These are phyloP conservation scores for Ajuga chamaepitys DNA, from an alignment of 257 asterid species.

Conservation along the genomic window DNA sequence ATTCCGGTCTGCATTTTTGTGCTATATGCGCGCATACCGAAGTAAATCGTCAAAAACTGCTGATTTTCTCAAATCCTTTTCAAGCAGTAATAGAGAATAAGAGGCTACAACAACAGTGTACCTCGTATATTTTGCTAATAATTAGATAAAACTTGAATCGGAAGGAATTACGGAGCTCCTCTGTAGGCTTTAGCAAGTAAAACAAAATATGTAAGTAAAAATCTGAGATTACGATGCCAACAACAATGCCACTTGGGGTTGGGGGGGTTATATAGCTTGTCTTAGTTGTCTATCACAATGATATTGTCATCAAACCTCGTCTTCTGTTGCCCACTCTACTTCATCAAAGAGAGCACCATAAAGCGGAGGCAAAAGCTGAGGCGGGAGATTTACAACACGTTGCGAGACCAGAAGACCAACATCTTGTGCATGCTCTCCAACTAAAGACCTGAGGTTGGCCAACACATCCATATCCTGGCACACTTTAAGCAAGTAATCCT, in stretches of 20 bases:
- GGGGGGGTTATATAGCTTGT: neutral
- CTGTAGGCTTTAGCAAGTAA: constrained; percentile 53
- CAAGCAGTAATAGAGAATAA: neutral
- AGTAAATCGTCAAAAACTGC: neutral
- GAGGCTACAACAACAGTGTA: constrained; percentile 15
- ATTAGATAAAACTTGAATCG: constrained; percentile 64
- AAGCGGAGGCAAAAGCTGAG: constrained; percentile 90
- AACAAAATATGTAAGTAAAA: constrained; percentile 10
- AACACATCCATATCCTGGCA: constrained; percentile 38
- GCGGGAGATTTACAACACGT: constrained; percentile 84
- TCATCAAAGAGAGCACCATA: constrained; percentile 89
- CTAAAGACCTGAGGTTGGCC: constrained; percentile 36
- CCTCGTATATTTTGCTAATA: constrained; percentile 81
- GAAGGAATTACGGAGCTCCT: constrained; percentile 65
- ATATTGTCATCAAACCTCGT: constrained; percentile 58
- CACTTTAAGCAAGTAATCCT: constrained; percentile 50
- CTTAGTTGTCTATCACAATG: constrained; percentile 5
- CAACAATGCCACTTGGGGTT: neutral
- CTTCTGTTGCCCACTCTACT: constrained; percentile 90
- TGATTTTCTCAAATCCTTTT: neutral
- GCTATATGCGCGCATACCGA: constrained; percentile 31
- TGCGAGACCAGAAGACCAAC: constrained; percentile 83
- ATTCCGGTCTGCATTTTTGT: constrained; percentile 41
- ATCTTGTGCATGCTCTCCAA: constrained; percentile 36
- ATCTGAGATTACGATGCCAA: neutral